Conservation (phyloP, 306 rosid species). For the Castanospermum australe region DNA sequence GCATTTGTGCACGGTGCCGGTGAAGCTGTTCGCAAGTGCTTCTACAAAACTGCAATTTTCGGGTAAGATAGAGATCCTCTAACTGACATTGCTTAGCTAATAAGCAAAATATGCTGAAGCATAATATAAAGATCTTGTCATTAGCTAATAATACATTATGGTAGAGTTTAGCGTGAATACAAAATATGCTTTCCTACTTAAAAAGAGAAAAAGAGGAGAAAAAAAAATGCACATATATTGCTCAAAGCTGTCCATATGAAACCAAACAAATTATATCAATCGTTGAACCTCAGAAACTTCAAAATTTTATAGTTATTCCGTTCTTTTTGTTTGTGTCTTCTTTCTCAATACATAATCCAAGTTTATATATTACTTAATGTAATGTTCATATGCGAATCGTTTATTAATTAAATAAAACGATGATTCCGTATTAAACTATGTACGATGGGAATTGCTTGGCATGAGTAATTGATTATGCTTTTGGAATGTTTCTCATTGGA, state of each 20-base stretch:
- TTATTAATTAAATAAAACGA: neutral
- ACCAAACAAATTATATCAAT: neutral
- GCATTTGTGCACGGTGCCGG: too few relatives aligned
- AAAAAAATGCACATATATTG: neutral
- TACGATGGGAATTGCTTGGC: neutral
- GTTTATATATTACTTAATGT: neutral
- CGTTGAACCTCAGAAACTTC: neutral
- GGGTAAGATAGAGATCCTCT: too few relatives aligned
- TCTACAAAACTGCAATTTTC: too few relatives aligned
- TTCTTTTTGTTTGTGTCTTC: conserved; percentile 9
- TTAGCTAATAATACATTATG: neutral
- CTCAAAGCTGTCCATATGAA: neutral
- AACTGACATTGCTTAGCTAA: too few relatives aligned
- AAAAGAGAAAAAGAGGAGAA: neutral
- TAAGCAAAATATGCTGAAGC: too few relatives aligned
- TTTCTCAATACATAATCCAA: conserved; percentile 14
- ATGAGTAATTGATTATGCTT: neutral
- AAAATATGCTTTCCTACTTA: neutral
- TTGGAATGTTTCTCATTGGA: conserved; percentile 28
- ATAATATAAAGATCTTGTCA: too few relatives aligned
- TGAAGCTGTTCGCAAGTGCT: too few relatives aligned
- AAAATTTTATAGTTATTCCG: neutral
- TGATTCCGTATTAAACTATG: conserved; percentile 1
- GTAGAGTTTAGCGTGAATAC: neutral
- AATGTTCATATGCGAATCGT: neutral